Evolutionary conservation across 148 eudicot species (phyloP).

Genomic region (Cornus suecica): DNA sequence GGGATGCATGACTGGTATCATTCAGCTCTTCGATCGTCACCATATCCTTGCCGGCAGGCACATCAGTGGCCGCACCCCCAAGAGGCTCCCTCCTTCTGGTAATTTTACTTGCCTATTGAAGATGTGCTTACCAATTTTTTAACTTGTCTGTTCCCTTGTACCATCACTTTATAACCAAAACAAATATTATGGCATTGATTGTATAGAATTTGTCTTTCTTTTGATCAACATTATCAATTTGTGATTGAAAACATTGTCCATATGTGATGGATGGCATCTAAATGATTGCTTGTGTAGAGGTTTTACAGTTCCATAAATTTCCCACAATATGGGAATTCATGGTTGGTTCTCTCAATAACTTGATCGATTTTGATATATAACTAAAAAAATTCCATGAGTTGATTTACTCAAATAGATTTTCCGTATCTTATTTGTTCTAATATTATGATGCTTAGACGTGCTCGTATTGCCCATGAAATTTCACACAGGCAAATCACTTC

Average conservation of each 20-base stretch:
- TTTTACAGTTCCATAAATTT: background rate
- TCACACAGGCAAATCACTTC: background rate
- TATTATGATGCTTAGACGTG: background rate
- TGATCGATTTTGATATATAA: too few species aligned
- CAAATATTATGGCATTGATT: background rate
- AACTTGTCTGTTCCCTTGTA: background rate
- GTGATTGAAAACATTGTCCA: background rate
- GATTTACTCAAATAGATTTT: background rate
- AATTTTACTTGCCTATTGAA: conserved; percentile 5
- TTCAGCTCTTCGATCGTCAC: conserved; percentile 73
- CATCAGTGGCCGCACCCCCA: conserved; percentile 43
- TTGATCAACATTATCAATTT: background rate
- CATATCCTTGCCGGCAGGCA: conserved; percentile 53
- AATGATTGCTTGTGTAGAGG: background rate
- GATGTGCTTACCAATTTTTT: background rate
- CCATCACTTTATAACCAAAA: background rate
- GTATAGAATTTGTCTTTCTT: background rate
- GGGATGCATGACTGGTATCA: conserved; percentile 86
- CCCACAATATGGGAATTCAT: background rate
- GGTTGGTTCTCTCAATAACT: too few species aligned
- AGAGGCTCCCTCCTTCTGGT: conserved; percentile 67
- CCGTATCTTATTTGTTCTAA: background rate
- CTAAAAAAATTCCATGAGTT: too few species aligned
- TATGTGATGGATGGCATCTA: background rate
- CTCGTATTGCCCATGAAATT: background rate